Percentiles rank a stretch among this genome's conserved stretches.
Evolutionary conservation across 1,284 basidiomycete species (phyloP).

Genomic region (Microbotryum silenes-acaulis): DNA sequence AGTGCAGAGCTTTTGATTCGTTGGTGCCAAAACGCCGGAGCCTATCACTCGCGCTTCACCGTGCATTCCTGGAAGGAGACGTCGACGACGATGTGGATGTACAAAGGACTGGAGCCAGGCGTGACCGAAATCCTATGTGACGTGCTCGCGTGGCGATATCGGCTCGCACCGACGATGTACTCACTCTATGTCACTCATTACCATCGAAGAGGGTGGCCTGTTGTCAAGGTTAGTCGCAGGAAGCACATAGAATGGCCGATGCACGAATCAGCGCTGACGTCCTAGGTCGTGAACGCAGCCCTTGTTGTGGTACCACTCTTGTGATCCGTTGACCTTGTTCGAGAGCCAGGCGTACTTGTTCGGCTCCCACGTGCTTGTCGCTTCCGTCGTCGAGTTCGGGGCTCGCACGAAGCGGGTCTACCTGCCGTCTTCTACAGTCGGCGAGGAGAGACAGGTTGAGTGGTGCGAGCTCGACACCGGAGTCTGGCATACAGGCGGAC

Average conservation of each 20-base stretch:
- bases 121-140: constrained; percentile 12
- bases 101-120: constrained; percentile 7
- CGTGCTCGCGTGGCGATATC: constrained; percentile 13
- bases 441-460: constrained; percentile 2
- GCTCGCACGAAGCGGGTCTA: constrained; percentile 8
- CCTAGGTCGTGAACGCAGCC: constrained; percentile 1
- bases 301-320: constrained; percentile 25
- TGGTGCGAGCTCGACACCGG: constrained; percentile 24
- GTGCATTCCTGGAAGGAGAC: constrained; percentile 29
- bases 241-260: no score
- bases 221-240: constrained; percentile 8
- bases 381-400: constrained; percentile 14
- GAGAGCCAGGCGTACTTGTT: constrained; percentile 30
- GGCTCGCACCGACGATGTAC: constrained; percentile 27
- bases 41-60: constrained; percentile 27
- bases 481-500: constrained; percentile 9
- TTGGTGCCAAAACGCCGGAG: constrained; percentile 27
- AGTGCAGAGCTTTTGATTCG: constrained; percentile 24
- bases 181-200: constrained; percentile 29
- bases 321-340: constrained; percentile 17
- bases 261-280: neutral
- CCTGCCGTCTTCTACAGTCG: constrained; percentile 13
- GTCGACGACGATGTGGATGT: constrained; percentile 32
- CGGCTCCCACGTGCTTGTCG: constrained; percentile 26
- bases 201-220: constrained; percentile 26